These are phyloP conservation scores for Podospora fimiseda DNA, from an alignment of 495 filamentous ascomycete species.

Conservation along the genomic window DNA sequence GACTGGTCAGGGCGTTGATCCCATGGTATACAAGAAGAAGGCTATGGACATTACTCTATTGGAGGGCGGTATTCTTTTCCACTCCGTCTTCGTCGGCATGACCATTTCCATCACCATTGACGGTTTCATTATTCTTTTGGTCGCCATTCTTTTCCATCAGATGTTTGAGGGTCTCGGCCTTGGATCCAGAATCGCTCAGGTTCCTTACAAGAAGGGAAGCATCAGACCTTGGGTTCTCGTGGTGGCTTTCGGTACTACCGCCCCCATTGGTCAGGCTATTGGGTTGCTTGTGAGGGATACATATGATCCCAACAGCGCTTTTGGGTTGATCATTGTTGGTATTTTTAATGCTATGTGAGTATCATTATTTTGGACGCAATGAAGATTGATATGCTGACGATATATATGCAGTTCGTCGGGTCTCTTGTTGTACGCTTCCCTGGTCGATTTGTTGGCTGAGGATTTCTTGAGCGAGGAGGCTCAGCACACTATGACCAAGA, in stretches of 20 bases:
- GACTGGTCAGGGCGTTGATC: constrained; percentile 35
- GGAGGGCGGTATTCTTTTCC: constrained; percentile 53
- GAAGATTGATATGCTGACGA: not conserved
- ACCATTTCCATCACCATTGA: constrained; percentile 58
- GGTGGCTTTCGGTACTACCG: constrained; percentile 54
- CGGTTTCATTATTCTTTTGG: constrained; percentile 59
- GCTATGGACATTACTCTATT: constrained; percentile 49
- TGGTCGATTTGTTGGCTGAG: constrained; percentile 58
- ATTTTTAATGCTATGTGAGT: constrained; percentile 62
- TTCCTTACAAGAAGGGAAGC: constrained; percentile 44
- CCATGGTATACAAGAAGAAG: constrained; percentile 42
- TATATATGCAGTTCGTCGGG: constrained; percentile 43
- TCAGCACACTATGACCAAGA: constrained; percentile 34
- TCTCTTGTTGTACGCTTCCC: constrained; percentile 53
- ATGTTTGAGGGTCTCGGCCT: constrained; percentile 66
- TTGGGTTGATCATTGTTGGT: constrained; percentile 60
- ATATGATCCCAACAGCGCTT: constrained; percentile 59
- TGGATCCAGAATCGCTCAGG: constrained; percentile 54
- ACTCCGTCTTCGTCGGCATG: constrained; percentile 63
- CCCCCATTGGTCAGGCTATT: constrained; percentile 55
- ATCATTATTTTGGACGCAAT: not conserved
- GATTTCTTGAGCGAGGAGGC: constrained; percentile 58
- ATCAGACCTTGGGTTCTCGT: constrained; percentile 57
- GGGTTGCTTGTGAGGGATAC: constrained; percentile 49
- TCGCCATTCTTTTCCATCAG: constrained; percentile 65